Conservation (phyloP, 2,329 filamentous ascomycete species). For the Didymella exigua region DNA sequence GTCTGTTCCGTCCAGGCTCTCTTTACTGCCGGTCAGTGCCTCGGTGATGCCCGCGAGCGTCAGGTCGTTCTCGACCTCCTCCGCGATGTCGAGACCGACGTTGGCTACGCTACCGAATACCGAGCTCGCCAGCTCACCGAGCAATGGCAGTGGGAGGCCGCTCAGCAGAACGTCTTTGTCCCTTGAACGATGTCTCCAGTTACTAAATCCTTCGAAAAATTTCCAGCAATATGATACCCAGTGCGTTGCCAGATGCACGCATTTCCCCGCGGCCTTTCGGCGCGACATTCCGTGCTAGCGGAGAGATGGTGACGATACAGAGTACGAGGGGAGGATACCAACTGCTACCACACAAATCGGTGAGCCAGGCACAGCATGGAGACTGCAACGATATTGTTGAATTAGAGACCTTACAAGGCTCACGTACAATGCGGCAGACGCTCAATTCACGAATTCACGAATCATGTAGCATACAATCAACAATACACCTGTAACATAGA, state of each 20-base stretch:
- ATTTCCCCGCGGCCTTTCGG: constrained; percentile 1
- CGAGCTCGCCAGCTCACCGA: constrained; percentile 60
- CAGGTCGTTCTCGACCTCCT: constrained; percentile 62
- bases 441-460: constrained; percentile 12
- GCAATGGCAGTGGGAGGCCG: constrained; percentile 52
- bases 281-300: not conserved
- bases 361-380: not conserved
- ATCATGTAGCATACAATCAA: not conserved
- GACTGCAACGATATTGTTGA: constrained; percentile 19
- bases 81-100: constrained; percentile 64
- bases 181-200: constrained; percentile 17
- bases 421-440: constrained; percentile 17
- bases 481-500: constrained; percentile 4
- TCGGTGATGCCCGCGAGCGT: constrained; percentile 61
- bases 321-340: constrained; percentile 7
- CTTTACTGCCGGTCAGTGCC: constrained; percentile 67
- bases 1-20: constrained; percentile 65
- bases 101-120: constrained; percentile 68
- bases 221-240: constrained; percentile 15
- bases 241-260: constrained; percentile 5
- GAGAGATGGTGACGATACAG: not conserved
- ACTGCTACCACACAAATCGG: not conserved
- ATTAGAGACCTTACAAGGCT: constrained; percentile 1
- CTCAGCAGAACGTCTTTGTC: constrained; percentile 28
- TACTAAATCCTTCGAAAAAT: not conserved